These are phyloP conservation scores for Fusarium brachygibbosum DNA, from an alignment of 2,329 filamentous ascomycete species.

Conservation along the genomic window DNA sequence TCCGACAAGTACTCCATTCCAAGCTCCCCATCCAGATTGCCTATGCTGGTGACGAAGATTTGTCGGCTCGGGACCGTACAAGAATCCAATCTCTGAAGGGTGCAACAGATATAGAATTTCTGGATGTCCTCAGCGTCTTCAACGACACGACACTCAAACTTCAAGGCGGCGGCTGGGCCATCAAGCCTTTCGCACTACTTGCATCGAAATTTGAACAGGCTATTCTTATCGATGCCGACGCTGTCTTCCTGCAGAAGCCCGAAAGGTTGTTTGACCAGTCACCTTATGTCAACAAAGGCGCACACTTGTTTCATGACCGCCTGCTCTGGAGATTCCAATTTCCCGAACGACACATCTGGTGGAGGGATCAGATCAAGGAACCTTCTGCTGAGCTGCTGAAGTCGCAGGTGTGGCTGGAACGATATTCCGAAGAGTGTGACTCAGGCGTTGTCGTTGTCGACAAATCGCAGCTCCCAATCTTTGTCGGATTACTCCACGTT, in stretches of 20 bases:
- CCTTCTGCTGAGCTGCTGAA: slow-evolving; percentile 51
- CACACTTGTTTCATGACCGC: slow-evolving; percentile 58
- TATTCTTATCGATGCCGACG: slow-evolving; percentile 56
- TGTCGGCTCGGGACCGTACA: slow-evolving; percentile 44
- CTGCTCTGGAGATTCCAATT: slow-evolving; percentile 52
- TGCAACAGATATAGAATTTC: slow-evolving; percentile 44
- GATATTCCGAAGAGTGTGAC: slow-evolving; percentile 58
- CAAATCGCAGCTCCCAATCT: slow-evolving; percentile 53
- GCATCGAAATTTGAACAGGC: slow-evolving; percentile 55
- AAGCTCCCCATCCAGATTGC: slow-evolving; percentile 54
- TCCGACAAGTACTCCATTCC: slow-evolving; percentile 47
- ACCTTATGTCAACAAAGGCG: slow-evolving; percentile 50
- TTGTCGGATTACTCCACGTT: slow-evolving; percentile 57
- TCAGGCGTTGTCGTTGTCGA: slow-evolving; percentile 58
- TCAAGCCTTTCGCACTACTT: slow-evolving; percentile 57
- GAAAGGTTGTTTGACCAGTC: slow-evolving; percentile 51
- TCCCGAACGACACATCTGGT: slow-evolving; percentile 54
- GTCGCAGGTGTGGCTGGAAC: slow-evolving; percentile 55
- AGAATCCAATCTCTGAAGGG: slow-evolving; percentile 32
- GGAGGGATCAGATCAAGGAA: slow-evolving; percentile 52
- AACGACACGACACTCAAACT: slow-evolving; percentile 50
- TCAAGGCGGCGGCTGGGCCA: slow-evolving; percentile 53
- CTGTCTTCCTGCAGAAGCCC: slow-evolving; percentile 55
- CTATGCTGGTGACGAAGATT: slow-evolving; percentile 54
- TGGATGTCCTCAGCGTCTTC: slow-evolving; percentile 53